A percentile compares a stretch with the other conserved stretches of the same genome.
Conservation (phyloP, 1,284 basidiomycete genomes). For the Somion occarium region DNA sequence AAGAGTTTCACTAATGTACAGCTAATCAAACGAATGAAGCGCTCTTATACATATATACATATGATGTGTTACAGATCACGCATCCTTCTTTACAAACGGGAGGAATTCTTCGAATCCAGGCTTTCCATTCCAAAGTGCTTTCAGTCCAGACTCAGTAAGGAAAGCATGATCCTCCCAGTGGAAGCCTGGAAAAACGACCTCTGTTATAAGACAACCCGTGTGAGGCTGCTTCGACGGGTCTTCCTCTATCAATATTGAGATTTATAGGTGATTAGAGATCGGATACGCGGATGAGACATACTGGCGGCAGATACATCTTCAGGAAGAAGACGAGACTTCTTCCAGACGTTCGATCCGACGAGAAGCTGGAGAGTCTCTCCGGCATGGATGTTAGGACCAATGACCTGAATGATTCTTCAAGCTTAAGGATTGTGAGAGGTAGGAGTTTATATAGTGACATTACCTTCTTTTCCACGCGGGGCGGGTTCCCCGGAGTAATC, state of each 20-base stretch:
- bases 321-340: slow-evolving; percentile 39
- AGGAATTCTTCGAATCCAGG: slow-evolving; percentile 13
- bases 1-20: neutral
- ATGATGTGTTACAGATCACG: neutral
- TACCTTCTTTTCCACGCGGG: slow-evolving; percentile 34
- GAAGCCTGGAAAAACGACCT: slow-evolving; percentile 46
- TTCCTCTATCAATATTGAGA: slow-evolving; percentile 5
- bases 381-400: slow-evolving; percentile 34
- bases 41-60: no score
- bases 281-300: slow-evolving; percentile 4
- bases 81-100: slow-evolving; percentile 13
- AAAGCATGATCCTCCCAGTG: slow-evolving; percentile 45
- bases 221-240: slow-evolving; percentile 19
- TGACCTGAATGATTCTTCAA: slow-evolving; percentile 20
- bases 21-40: neutral
- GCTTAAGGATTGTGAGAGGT: neutral
- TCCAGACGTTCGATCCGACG: slow-evolving; percentile 45
- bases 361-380: slow-evolving; percentile 41
- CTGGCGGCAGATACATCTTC: slow-evolving; percentile 29
- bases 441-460: neutral
- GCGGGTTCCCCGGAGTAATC: slow-evolving; percentile 31
- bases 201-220: slow-evolving; percentile 42
- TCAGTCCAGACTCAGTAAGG: slow-evolving; percentile 29
- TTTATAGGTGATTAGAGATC: slow-evolving; percentile 8
- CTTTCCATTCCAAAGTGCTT: slow-evolving; percentile 28